Conservation (phyloP, 2,329 filamentous ascomycete genomes). For the Fusarium sp. region DNA sequence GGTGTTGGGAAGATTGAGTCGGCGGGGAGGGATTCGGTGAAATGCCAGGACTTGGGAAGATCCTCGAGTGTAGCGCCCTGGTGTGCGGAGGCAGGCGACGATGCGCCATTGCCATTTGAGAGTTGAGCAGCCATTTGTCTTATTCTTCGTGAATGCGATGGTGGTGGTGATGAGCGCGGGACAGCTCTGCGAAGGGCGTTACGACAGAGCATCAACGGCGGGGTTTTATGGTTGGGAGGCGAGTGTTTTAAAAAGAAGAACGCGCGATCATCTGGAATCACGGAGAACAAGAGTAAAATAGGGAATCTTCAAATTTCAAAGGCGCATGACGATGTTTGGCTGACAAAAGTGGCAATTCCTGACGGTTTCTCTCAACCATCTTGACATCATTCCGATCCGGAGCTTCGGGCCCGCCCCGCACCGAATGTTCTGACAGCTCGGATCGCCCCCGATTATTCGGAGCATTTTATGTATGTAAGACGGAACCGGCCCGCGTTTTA, state of each 20-base stretch:
- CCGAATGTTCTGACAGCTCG: neutral
- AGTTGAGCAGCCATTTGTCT: constrained; percentile 48
- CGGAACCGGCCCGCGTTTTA: constrained; percentile 22
- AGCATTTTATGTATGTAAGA: constrained; percentile 14
- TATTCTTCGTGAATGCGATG: constrained; percentile 35
- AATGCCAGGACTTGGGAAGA: constrained; percentile 71
- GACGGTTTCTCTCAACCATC: constrained; percentile 22
- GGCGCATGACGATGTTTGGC: constrained; percentile 16
- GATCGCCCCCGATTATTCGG: constrained; percentile 19
- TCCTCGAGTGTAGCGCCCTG: constrained; percentile 58
- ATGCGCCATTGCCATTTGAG: constrained; percentile 46
- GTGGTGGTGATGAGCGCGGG: constrained; percentile 40
- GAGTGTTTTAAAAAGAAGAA: constrained; percentile 8
- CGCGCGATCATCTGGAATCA: constrained; percentile 23
- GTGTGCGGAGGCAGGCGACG: constrained; percentile 16
- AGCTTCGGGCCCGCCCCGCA: constrained; percentile 24
- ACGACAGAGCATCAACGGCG: constrained; percentile 49
- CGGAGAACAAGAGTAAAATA: neutral
- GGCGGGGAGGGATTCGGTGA: constrained; percentile 73
- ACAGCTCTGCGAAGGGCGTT: constrained; percentile 46
- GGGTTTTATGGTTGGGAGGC: constrained; percentile 3
- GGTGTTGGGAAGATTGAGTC: constrained; percentile 85
- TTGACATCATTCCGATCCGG: constrained; percentile 39
- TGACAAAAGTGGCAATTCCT: constrained; percentile 38
- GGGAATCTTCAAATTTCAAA: neutral